phyloP scores from a whole-genome alignment of 2,329 filamentous ascomycete genomes.

The Neonectria ditissima region DNA sequence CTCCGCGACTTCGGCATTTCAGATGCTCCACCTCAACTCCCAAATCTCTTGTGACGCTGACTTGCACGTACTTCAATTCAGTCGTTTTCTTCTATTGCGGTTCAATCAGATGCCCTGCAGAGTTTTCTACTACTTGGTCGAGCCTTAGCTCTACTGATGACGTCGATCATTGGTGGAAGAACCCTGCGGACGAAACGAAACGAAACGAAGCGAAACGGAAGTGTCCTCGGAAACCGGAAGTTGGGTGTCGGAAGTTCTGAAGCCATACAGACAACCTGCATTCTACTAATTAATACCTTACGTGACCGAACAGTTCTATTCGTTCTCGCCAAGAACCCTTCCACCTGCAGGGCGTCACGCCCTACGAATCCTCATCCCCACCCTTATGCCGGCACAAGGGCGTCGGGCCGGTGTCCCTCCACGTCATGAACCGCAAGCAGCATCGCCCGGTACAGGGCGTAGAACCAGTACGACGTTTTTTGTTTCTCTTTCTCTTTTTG shows the following conservation, averaged over 20 bases:
- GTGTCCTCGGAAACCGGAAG: not conserved
- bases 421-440: not conserved
- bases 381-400: constrained; percentile 15
- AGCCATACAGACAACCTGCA: not conserved
- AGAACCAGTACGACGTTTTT: constrained; percentile 24
- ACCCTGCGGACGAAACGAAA: not conserved
- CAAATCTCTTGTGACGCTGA: not conserved
- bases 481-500: not conserved
- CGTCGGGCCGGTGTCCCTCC: constrained; percentile 7
- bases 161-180: not conserved
- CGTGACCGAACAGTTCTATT: not conserved
- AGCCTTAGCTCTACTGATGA: not conserved
- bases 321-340: not conserved
- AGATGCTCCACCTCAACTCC: constrained; percentile 3
- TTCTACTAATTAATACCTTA: not conserved
- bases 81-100: not conserved
- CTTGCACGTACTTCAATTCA: not conserved
- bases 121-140: not conserved
- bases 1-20: not conserved
- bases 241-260: not conserved
- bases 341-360: constrained; percentile 4
- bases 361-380: not conserved
- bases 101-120: no score
- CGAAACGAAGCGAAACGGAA: not conserved
- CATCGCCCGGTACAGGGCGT: constrained; percentile 5